Evolutionary conservation across 306 rosid species (phyloP).

Genomic region (Lotus japonicus): DNA sequence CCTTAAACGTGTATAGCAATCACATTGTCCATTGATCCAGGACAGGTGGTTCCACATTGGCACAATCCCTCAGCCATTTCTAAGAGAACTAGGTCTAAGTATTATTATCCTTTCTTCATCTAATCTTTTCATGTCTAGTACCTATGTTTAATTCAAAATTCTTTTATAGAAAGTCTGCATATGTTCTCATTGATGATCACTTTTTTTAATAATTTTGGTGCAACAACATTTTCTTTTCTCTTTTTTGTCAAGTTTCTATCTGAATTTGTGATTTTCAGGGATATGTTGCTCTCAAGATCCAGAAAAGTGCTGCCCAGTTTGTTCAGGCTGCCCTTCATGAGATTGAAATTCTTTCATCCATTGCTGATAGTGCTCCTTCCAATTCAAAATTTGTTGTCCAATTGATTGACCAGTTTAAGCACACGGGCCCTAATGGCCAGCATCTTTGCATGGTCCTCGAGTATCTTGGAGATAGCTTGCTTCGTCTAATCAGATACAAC

Average conservation of each 20-base stretch:
- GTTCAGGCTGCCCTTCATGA: slow-evolving; percentile 93
- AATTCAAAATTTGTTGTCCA: slow-evolving; percentile 61
- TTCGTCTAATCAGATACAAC: slow-evolving; percentile 62
- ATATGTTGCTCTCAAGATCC: slow-evolving; percentile 93
- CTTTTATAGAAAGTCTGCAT: neutral
- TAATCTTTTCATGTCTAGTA: neutral
- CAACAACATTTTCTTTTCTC: neutral
- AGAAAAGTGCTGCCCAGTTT: slow-evolving; percentile 95
- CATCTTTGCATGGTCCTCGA: slow-evolving; percentile 96
- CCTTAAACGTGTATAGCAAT: neutral
- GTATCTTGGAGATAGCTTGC: slow-evolving; percentile 92
- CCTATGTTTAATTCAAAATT: neutral
- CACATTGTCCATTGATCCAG: neutral
- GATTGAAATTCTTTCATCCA: slow-evolving; percentile 68
- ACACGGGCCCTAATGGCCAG: slow-evolving; percentile 90
- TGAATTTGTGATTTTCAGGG: slow-evolving; percentile 31
- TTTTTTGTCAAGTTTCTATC: neutral
- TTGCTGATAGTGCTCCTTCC: slow-evolving; percentile 51
- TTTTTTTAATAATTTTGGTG: neutral
- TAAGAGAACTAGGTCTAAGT: neutral
- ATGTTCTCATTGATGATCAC: too few relatives aligned
- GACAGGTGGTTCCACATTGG: neutral
- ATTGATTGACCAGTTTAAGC: slow-evolving; percentile 91
- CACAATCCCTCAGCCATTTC: neutral
- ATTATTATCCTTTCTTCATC: neutral